Percentiles rank a stretch among this genome's conserved stretches.
These are phyloP conservation scores for Alternaria ethzedia DNA, from an alignment of 2,329 filamentous ascomycete genomes.

Conservation along the genomic window DNA sequence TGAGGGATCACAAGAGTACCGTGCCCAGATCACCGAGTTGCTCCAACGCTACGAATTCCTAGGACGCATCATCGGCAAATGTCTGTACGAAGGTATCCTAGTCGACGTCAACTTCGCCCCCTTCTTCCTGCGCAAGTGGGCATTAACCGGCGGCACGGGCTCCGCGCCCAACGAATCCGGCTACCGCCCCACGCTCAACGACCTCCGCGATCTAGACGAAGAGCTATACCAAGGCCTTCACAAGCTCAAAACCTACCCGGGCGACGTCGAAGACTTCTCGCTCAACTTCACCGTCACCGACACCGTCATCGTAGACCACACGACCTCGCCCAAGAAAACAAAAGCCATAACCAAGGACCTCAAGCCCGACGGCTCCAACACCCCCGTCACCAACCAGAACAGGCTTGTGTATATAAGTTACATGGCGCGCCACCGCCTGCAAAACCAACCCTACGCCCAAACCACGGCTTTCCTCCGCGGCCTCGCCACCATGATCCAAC, in stretches of 20 bases:
- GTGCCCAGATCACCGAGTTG: conserved; percentile 64
- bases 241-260: conserved; percentile 82
- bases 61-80: conserved; percentile 92
- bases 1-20: conserved; percentile 64
- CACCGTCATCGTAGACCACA: conserved; percentile 53
- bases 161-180: conserved; percentile 70
- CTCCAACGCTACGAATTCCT: conserved; percentile 86
- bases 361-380: conserved; percentile 76
- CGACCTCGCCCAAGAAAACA: conserved; percentile 48
- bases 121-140: conserved; percentile 97
- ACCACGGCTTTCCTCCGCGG: conserved; percentile 88
- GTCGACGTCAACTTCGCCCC: conserved; percentile 91
- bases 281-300: conserved; percentile 92
- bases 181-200: conserved; percentile 93
- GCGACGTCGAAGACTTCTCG: conserved; percentile 78
- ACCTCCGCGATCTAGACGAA: conserved; percentile 89
- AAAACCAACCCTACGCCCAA: conserved; percentile 78
- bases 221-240: conserved; percentile 85
- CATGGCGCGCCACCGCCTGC: conserved; percentile 84
- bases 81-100: conserved; percentile 94
- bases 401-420: conserved; percentile 93
- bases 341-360: conserved; percentile 76
- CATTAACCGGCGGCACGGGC: conserved; percentile 70
- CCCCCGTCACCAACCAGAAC: conserved; percentile 87
- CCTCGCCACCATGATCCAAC: conserved; percentile 85